These are phyloP conservation scores for Hypoxylon sp. DNA, from an alignment of 2,329 filamentous ascomycete genomes.

Conservation along the genomic window DNA sequence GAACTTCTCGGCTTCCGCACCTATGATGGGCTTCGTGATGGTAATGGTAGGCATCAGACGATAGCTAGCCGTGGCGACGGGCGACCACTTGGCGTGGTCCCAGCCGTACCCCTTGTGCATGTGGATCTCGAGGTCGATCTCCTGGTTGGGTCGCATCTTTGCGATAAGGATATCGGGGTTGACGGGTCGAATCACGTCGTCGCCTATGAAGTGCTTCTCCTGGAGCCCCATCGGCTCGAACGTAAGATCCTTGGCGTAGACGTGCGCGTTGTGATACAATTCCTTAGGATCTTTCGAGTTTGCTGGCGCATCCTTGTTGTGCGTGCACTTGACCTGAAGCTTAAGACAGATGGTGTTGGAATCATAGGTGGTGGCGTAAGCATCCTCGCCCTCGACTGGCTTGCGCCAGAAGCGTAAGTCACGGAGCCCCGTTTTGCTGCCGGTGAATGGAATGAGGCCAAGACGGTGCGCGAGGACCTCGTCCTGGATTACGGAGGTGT, in stretches of 20 bases:
- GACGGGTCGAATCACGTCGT: conserved; percentile 76
- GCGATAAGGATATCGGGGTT: conserved; percentile 95
- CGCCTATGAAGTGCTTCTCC: conserved; percentile 73
- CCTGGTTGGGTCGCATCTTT: conserved; percentile 91
- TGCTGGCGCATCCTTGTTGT: conserved; percentile 76
- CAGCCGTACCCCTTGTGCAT: conserved; percentile 94
- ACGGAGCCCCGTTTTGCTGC: conserved; percentile 77
- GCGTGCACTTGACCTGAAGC: conserved; percentile 82
- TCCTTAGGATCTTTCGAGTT: conserved; percentile 84
- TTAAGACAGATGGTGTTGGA: conserved; percentile 88
- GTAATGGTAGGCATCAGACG: conserved; percentile 88
- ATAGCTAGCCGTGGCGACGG: conserved; percentile 94
- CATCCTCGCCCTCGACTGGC: conserved; percentile 71
- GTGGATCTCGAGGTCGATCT: conserved; percentile 87
- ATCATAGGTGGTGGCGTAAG: conserved; percentile 73
- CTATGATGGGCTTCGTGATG: conserved; percentile 86
- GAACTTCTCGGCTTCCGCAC: conserved; percentile 89
- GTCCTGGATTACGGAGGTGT: conserved; percentile 97
- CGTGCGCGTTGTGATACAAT: conserved; percentile 86
- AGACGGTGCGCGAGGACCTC: conserved; percentile 93
- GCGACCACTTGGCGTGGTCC: conserved; percentile 97
- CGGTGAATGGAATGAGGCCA: conserved; percentile 90
- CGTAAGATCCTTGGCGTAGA: conserved; percentile 81
- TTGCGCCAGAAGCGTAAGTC: conserved; percentile 87
- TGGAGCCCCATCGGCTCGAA: conserved; percentile 84